phyloP scores from a whole-genome alignment of 345 rosid species.

The Clausena lansium region DNA sequence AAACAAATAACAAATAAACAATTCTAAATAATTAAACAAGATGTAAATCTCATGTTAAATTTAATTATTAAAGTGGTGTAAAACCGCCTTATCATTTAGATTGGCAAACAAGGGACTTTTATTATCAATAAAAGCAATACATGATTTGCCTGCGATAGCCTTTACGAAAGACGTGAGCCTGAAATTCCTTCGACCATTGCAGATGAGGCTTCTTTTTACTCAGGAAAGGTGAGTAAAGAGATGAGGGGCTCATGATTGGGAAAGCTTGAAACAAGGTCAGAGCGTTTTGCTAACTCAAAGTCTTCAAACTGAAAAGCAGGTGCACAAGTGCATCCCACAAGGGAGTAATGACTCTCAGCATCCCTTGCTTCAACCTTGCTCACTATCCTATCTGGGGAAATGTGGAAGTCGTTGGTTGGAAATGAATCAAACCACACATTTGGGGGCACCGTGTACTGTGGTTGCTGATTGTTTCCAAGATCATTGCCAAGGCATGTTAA shows the following conservation, averaged over 20 bases:
- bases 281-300: slow-evolving; percentile 70
- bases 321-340: slow-evolving; percentile 92
- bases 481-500: slow-evolving; percentile 75
- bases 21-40: no score
- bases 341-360: slow-evolving; percentile 62
- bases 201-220: slow-evolving; percentile 20
- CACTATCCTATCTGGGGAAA: slow-evolving; percentile 47
- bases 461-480: slow-evolving; percentile 52
- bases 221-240: slow-evolving; percentile 52
- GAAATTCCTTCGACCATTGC: slow-evolving; percentile 5
- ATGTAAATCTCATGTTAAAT: no score
- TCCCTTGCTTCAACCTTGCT: slow-evolving; percentile 54
- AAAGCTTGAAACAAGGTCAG: slow-evolving; percentile 55
- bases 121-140: no score
- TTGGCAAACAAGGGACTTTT: neutral
- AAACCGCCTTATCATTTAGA: no score
- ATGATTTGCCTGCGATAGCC: no score
- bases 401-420: slow-evolving; percentile 57
- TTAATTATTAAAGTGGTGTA: no score
- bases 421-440: slow-evolving; percentile 88
- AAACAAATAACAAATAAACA: no score
- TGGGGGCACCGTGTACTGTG: slow-evolving; percentile 81
- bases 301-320: slow-evolving; percentile 93
- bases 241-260: slow-evolving; percentile 53
- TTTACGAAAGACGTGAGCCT: no score